Percentiles rank a stretch among this genome's conserved stretches.
Evolutionary conservation across 164 flowering plant species (phyloP).

Genomic region (Magnolia officinalis): DNA sequence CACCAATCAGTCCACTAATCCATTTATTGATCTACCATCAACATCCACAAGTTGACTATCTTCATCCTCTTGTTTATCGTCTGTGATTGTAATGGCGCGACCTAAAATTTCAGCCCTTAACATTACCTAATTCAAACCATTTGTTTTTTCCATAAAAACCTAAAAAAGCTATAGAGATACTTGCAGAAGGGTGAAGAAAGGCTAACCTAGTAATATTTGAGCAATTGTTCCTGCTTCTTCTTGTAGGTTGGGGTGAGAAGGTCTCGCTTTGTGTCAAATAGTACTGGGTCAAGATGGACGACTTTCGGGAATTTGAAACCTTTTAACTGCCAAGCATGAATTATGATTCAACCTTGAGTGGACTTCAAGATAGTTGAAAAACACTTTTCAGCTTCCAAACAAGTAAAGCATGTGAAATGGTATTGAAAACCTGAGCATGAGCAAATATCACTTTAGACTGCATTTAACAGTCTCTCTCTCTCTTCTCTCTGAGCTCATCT

Average conservation of each 20-base stretch:
- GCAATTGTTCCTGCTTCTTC: slow-evolving; percentile 94
- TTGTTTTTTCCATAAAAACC: too few relatives aligned
- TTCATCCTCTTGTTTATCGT: too few relatives aligned
- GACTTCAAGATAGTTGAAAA: background rate
- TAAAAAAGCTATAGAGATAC: too few relatives aligned
- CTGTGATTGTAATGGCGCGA: too few relatives aligned
- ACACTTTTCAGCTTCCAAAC: background rate
- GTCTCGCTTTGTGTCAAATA: slow-evolving; percentile 92
- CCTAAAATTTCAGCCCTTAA: too few relatives aligned
- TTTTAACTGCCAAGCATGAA: slow-evolving; percentile 60
- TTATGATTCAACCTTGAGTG: background rate
- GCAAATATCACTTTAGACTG: background rate
- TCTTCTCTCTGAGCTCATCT: too few relatives aligned
- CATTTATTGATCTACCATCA: too few relatives aligned
- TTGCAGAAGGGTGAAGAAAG: background rate
- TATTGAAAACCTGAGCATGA: background rate
- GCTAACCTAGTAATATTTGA: slow-evolving; percentile 78
- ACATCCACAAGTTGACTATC: too few relatives aligned
- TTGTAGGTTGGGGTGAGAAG: slow-evolving; percentile 93
- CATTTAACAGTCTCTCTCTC: too few relatives aligned
- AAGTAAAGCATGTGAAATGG: background rate
- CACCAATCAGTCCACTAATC: too few relatives aligned
- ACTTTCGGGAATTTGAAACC: slow-evolving; percentile 89
- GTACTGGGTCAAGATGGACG: slow-evolving; percentile 84
- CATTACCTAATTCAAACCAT: too few relatives aligned